Conservation (phyloP, 1,284 basidiomycete genomes). For the Gymnopus androsaceus region DNA sequence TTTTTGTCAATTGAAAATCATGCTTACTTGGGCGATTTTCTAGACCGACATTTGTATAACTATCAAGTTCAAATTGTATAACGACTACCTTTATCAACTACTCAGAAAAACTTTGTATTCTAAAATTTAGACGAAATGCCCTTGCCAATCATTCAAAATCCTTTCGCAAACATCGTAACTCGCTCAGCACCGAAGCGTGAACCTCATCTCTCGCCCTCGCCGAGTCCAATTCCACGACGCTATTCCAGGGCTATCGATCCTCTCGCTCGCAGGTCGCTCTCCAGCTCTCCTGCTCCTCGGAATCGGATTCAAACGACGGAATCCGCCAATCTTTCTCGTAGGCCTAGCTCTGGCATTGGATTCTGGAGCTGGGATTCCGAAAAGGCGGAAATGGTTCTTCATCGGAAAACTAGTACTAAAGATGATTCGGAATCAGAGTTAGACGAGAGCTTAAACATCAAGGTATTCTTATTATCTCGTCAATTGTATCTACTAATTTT, state of each 20-base stretch:
- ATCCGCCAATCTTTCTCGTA: background rate
- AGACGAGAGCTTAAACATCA: too few species aligned
- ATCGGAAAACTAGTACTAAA: background rate
- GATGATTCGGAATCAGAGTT: too few species aligned
- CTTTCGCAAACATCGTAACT: background rate
- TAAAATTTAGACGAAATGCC: too few species aligned
- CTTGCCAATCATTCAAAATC: background rate
- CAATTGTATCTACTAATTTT: background rate
- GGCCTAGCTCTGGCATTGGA: background rate
- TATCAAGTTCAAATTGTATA: too few species aligned
- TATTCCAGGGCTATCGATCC: too few species aligned
- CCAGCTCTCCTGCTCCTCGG: background rate
- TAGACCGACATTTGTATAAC: too few species aligned
- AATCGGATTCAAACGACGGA: background rate
- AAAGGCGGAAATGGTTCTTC: background rate
- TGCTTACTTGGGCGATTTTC: too few species aligned
- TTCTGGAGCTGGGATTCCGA: constrained; percentile 2
- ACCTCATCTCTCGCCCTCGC: background rate
- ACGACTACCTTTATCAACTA: too few species aligned
- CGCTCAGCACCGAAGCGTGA: background rate
- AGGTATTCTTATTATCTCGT: background rate
- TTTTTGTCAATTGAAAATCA: too few species aligned
- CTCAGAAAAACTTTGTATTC: too few species aligned
- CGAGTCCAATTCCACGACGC: background rate
- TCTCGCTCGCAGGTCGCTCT: background rate